Percentiles rank a stretch among this genome's conserved stretches.
Evolutionary conservation across 495 filamentous ascomycete genomes (phyloP).

Genomic region (Penicillium parvum): DNA sequence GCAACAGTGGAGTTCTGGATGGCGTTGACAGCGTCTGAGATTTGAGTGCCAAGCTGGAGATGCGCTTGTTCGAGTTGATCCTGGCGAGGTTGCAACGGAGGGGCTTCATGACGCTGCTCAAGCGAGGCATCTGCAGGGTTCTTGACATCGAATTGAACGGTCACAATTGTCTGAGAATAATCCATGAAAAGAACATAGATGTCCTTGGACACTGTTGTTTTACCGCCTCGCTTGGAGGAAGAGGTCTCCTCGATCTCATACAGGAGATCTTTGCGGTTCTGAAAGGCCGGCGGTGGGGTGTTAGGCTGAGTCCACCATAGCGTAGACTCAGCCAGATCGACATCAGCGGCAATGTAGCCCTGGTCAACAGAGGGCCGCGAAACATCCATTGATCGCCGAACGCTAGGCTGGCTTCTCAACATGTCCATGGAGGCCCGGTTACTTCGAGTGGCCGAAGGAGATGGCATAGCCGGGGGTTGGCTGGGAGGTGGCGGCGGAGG

Average conservation of each 20-base stretch:
- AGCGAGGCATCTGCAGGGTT: constrained; percentile 67
- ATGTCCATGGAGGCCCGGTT: constrained; percentile 68
- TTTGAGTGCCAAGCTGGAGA: constrained; percentile 66
- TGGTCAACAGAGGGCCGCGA: constrained; percentile 63
- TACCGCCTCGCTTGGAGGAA: constrained; percentile 61
- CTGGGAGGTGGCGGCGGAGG: constrained; percentile 26
- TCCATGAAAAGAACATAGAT: constrained; percentile 87
- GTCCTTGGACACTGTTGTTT: constrained; percentile 67
- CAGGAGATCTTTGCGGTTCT: constrained; percentile 77
- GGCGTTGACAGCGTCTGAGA: constrained; percentile 60
- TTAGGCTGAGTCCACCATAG: constrained; percentile 79
- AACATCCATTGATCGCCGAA: constrained; percentile 71
- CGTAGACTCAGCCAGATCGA: constrained; percentile 68
- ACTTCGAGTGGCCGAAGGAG: constrained; percentile 40
- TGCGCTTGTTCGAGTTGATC: constrained; percentile 89
- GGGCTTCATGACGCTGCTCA: constrained; percentile 83
- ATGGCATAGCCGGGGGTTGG: constrained; percentile 37
- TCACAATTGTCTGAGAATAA: constrained; percentile 91
- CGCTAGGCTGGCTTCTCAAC: constrained; percentile 42
- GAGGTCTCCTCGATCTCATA: constrained; percentile 77
- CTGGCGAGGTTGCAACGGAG: constrained; percentile 79
- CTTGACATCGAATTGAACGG: constrained; percentile 69
- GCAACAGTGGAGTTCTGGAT: constrained; percentile 77
- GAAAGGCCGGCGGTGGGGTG: constrained; percentile 72
- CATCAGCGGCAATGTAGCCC: constrained; percentile 78